Conservation (phyloP, 2,329 filamentous ascomycete genomes). For the Cladosporium cucumerinum region DNA sequence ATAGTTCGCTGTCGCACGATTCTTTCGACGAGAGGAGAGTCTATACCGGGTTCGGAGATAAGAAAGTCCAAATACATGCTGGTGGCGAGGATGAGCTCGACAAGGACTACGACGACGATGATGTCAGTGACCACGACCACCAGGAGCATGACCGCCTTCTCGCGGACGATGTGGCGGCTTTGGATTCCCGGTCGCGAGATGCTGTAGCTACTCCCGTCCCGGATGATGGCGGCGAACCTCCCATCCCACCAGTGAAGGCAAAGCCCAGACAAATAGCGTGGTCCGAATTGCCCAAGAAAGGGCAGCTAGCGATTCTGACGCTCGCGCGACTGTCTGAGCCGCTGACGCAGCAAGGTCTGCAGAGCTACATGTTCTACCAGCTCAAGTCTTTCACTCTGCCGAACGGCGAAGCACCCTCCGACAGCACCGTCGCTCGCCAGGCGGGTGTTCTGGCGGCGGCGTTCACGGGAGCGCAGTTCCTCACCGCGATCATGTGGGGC, state of each 20-base stretch:
- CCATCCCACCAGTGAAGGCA: conserved; percentile 16
- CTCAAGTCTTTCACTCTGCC: conserved; percentile 64
- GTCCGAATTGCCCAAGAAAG: conserved; percentile 70
- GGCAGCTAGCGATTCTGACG: conserved; percentile 73
- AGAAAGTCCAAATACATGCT: background rate
- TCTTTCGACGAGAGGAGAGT: conserved; percentile 22
- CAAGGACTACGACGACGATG: conserved; percentile 2
- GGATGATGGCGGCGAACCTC: conserved; percentile 22
- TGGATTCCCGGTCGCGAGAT: background rate
- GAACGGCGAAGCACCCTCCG: conserved; percentile 45
- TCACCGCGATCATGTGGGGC: conserved; percentile 81
- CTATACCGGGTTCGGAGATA: background rate
- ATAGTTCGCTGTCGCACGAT: conserved; percentile 10
- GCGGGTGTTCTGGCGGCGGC: conserved; percentile 73
- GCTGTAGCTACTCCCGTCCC: background rate
- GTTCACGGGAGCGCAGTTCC: conserved; percentile 78
- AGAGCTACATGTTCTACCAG: conserved; percentile 84
- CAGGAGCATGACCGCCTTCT: conserved; percentile 21
- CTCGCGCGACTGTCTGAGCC: conserved; percentile 78
- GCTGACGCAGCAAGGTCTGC: conserved; percentile 71
- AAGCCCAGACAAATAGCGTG: conserved; percentile 59
- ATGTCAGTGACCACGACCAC: conserved; percentile 8
- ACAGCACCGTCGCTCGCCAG: conserved; percentile 68
- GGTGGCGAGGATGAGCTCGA: conserved; percentile 3
- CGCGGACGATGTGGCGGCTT: conserved; percentile 17